Conservation (phyloP, 371 early-diverging fungal species). For the Mortierella sp. region DNA sequence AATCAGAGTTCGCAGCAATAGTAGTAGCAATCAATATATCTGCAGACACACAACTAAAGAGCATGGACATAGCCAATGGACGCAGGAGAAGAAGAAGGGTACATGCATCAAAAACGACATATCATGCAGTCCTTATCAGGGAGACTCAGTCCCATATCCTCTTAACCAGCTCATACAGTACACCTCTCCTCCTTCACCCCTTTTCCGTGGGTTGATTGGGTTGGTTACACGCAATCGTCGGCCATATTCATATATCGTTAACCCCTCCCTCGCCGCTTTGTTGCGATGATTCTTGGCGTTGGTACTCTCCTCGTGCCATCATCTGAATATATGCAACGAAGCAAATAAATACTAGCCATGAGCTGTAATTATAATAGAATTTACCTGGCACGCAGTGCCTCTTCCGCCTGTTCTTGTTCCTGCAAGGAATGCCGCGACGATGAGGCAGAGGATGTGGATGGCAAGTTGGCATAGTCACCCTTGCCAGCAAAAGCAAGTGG, state of each 20-base stretch:
- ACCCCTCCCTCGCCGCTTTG: too few relatives aligned
- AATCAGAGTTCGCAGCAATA: neutral
- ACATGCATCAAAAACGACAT: neutral
- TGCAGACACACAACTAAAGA: too few relatives aligned
- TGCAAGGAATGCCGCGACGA: constrained; percentile 41
- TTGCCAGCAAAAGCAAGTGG: constrained; percentile 34
- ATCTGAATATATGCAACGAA: neutral
- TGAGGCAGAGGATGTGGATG: constrained; percentile 28
- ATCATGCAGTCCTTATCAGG: neutral
- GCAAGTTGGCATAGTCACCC: constrained; percentile 24
- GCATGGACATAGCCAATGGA: too few relatives aligned
- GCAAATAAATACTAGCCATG: too few relatives aligned
- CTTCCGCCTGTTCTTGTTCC: constrained; percentile 53
- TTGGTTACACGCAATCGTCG: too few relatives aligned
- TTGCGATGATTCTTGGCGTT: too few relatives aligned
- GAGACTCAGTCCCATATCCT: neutral
- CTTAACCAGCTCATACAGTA: too few relatives aligned
- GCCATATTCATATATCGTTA: too few relatives aligned
- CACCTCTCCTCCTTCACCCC: too few relatives aligned
- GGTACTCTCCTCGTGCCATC: neutral
- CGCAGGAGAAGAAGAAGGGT: neutral
- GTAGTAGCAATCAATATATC: too few relatives aligned
- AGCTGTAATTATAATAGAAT: too few relatives aligned
- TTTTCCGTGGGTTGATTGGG: too few relatives aligned
- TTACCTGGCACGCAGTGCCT: constrained; percentile 57